Conservation (phyloP, 2,329 filamentous ascomycete species). For the Nothopassalora personata region DNA sequence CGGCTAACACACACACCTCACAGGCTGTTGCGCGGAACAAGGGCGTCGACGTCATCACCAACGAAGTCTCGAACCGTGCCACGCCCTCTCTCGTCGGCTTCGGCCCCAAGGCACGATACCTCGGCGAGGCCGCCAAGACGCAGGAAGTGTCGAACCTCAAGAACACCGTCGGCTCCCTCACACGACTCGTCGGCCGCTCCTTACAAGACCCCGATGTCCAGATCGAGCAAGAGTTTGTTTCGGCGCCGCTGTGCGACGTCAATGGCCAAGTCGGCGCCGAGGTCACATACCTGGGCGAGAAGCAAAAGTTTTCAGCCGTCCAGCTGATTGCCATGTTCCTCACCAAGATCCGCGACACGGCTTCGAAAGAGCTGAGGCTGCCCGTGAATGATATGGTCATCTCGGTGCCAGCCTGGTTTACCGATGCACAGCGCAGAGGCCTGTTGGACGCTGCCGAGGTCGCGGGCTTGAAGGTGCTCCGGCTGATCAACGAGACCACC, state of each 20-base stretch:
- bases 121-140: slow-evolving; percentile 94
- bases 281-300: slow-evolving; percentile 88
- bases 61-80: slow-evolving; percentile 97
- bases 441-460: slow-evolving; percentile 90
- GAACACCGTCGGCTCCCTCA: slow-evolving; percentile 91
- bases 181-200: slow-evolving; percentile 82
- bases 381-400: slow-evolving; percentile 91
- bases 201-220: slow-evolving; percentile 87
- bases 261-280: slow-evolving; percentile 93
- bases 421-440: slow-evolving; percentile 82
- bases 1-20: slow-evolving; percentile 11
- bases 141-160: slow-evolving; percentile 99
- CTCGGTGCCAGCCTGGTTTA: slow-evolving; percentile 95
- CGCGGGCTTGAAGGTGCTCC: slow-evolving; percentile 83
- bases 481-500: slow-evolving; percentile 96
- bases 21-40: slow-evolving; percentile 89
- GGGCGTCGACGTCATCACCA: slow-evolving; percentile 98
- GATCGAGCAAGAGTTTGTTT: slow-evolving; percentile 87
- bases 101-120: slow-evolving; percentile 85
- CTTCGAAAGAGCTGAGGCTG: slow-evolving; percentile 78
- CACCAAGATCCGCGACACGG: slow-evolving; percentile 87
- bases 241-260: slow-evolving; percentile 78
- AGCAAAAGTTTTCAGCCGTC: slow-evolving; percentile 89
- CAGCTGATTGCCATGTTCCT: slow-evolving; percentile 95
- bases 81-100: slow-evolving; percentile 95